Evolutionary conservation across 768 basidiomycete species (phyloP).

Genomic region (Rhodotorula diobovata): DNA sequence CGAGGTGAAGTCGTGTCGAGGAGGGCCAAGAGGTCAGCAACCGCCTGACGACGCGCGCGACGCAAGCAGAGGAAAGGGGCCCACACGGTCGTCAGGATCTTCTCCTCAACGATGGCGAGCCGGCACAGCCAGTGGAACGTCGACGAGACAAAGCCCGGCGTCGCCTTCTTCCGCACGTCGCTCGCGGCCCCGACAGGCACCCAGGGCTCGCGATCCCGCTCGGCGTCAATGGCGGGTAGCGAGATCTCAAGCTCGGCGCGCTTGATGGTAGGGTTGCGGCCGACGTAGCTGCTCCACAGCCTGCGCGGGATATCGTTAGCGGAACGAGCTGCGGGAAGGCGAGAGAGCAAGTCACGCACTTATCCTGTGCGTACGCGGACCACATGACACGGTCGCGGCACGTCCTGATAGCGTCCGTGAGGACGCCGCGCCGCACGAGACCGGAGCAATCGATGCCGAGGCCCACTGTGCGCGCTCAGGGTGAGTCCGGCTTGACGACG

Average conservation of each 20-base stretch:
- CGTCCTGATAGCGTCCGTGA: constrained; percentile 16
- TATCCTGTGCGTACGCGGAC: constrained; percentile 37
- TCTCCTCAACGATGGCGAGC: constrained; percentile 24
- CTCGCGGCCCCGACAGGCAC: not conserved
- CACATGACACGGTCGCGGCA: constrained; percentile 34
- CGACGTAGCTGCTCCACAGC: constrained; percentile 40
- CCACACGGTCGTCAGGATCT: constrained; percentile 18
- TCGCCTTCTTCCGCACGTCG: not conserved
- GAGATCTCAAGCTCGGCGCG: constrained; percentile 14
- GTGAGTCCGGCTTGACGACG: no score
- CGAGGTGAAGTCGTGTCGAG: no score
- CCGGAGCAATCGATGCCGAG: constrained; percentile 31
- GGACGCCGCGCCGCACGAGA: constrained; percentile 14
- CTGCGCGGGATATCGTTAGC: not conserved
- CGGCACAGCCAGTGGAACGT: constrained; percentile 24
- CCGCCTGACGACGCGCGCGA: fast-evolving
- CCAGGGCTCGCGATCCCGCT: constrained; percentile 14
- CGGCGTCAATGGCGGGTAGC: constrained; percentile 15
- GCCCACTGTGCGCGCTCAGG: not conserved
- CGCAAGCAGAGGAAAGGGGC: not conserved
- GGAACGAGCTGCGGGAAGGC: not conserved
- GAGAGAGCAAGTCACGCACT: not conserved
- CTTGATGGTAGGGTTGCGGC: constrained; percentile 22
- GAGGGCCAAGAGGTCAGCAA: not conserved
- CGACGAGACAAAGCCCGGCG: not conserved